phyloP scores from a whole-genome alignment of 164 flowering plant genomes.

The Umbilicus rupestris region DNA sequence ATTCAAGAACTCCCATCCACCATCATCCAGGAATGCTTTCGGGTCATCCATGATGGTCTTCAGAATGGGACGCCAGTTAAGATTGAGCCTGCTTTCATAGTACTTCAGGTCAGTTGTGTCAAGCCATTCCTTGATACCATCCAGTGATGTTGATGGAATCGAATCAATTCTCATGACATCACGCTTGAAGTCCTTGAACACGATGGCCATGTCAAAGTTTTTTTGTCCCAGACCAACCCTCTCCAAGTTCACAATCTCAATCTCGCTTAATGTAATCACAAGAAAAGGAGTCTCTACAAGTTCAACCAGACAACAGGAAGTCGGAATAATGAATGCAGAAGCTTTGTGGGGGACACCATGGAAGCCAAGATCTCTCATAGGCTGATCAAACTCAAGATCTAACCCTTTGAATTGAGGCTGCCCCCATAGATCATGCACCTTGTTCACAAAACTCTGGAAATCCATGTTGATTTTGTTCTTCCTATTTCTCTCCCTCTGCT shows the following conservation, averaged over 20 bases:
- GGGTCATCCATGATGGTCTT: constrained; percentile 76
- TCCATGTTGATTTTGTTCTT: constrained; percentile 71
- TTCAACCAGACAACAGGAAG: constrained; percentile 75
- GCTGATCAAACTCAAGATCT: constrained; percentile 81
- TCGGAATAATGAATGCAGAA: constrained; percentile 67
- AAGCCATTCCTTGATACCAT: constrained; percentile 82
- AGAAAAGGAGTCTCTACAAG: constrained; percentile 67
- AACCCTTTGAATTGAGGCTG: constrained; percentile 51
- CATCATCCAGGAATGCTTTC: constrained; percentile 55
- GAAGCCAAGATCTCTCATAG: constrained; percentile 77
- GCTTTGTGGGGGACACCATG: constrained; percentile 75
- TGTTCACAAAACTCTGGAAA: constrained; percentile 55
- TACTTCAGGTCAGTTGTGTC: constrained; percentile 75
- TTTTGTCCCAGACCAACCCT: constrained; percentile 79
- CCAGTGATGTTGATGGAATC: constrained; percentile 67
- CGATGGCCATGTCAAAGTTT: constrained; percentile 72
- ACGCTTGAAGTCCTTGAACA: constrained; percentile 80
- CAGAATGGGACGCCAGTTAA: constrained; percentile 66
- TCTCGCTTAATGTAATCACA: constrained; percentile 64
- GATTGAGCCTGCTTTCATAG: constrained; percentile 70
- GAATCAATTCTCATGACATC: constrained; percentile 77
- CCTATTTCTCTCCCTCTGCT: constrained; percentile 65
- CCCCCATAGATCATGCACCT: constrained; percentile 68
- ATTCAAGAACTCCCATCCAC: constrained; percentile 87
- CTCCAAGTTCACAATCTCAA: constrained; percentile 79